A percentile compares a stretch with the other conserved stretches of the same genome.
These are phyloP conservation scores for Onygenales sp. DNA, from an alignment of 2,329 filamentous ascomycete species.

Conservation along the genomic window DNA sequence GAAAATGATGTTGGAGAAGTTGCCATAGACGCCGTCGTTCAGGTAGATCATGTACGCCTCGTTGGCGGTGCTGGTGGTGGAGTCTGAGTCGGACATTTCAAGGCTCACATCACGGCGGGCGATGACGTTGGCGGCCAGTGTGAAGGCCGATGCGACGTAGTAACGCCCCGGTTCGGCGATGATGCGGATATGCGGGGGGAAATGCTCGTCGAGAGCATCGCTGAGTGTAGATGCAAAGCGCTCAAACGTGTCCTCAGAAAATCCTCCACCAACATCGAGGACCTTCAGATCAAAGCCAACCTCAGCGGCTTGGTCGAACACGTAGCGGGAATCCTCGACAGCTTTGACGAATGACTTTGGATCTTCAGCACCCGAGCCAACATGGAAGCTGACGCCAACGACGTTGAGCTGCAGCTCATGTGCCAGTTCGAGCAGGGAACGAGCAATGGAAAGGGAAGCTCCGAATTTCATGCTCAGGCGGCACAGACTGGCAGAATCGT, in stretches of 20 bases:
- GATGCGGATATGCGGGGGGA: constrained; percentile 71
- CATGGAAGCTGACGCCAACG: constrained; percentile 94
- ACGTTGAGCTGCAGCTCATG: constrained; percentile 78
- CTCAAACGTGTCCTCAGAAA: constrained; percentile 85
- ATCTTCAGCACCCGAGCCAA: constrained; percentile 91
- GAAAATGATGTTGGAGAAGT: constrained; percentile 99
- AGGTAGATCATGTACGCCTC: constrained; percentile 89
- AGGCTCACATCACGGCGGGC: constrained; percentile 69
- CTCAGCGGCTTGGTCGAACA: constrained; percentile 74
- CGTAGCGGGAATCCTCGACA: constrained; percentile 74
- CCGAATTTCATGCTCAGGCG: constrained; percentile 97
- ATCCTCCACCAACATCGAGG: constrained; percentile 89
- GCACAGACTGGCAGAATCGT: constrained; percentile 90
- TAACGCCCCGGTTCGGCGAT: constrained; percentile 96
- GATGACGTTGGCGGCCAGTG: constrained; percentile 90
- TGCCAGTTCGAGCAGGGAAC: constrained; percentile 67
- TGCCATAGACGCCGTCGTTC: constrained; percentile 96
- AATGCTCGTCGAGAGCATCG: constrained; percentile 73
- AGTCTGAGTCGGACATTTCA: constrained; percentile 11
- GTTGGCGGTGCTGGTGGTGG: constrained; percentile 48
- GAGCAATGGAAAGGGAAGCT: constrained; percentile 73
- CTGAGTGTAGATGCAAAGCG: constrained; percentile 74
- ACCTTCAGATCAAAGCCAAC: constrained; percentile 76
- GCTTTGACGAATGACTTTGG: constrained; percentile 86
- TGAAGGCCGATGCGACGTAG: constrained; percentile 90